phyloP scores from a whole-genome alignment of 768 basidiomycete genomes.

The Clitopilus passeckerianus region DNA sequence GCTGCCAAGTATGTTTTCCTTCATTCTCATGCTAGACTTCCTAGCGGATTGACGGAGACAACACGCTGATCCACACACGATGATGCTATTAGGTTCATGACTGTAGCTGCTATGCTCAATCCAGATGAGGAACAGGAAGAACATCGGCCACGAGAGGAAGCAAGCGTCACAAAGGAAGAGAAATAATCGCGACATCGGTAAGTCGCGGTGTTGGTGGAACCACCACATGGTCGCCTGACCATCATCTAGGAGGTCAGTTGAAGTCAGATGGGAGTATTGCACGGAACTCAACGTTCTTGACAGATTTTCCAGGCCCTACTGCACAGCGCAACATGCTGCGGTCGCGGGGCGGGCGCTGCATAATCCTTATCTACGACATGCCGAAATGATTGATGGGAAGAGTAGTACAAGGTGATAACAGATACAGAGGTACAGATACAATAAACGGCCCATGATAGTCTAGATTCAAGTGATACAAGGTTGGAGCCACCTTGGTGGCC shows the following conservation, averaged over 20 bases:
- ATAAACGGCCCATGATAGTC: background rate
- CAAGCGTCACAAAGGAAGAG: background rate
- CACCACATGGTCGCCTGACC: background rate
- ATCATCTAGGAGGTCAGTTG: background rate
- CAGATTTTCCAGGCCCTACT: background rate
- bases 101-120: conserved; percentile 34
- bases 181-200: background rate
- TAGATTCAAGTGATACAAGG: background rate
- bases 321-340: background rate
- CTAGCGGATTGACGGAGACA: background rate
- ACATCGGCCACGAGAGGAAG: background rate
- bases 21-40: background rate
- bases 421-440: background rate
- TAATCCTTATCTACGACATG: too few species aligned
- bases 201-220: background rate
- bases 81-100: conserved; percentile 31
- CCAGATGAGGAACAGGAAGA: conserved; percentile 15
- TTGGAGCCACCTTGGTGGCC: background rate
- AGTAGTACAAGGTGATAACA: background rate
- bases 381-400: background rate
- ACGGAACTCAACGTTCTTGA: background rate
- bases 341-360: background rate
- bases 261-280: background rate
- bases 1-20: conserved; percentile 65
- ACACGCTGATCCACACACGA: background rate